Conservation (phyloP, 208 protist species). For the Leishmania tarentolae region DNA sequence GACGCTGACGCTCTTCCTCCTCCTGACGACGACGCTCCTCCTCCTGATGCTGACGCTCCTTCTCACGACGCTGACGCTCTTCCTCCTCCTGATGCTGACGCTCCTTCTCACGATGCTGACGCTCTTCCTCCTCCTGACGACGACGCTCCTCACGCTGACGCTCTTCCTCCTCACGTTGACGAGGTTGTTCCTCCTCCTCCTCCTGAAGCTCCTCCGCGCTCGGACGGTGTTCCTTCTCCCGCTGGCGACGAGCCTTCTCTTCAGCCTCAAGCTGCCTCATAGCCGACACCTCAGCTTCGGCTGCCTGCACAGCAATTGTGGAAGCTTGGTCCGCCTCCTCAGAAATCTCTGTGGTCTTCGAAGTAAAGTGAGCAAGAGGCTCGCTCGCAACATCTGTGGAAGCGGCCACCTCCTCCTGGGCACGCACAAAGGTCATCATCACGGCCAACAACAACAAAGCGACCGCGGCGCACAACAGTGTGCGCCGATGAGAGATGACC, state of each 20-base stretch:
- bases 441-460: constrained; percentile 17
- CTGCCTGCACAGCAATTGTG: background rate
- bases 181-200: too few species aligned
- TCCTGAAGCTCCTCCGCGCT: constrained; percentile 13
- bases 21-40: background rate
- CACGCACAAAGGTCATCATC: constrained; percentile 13
- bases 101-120: constrained; percentile 16
- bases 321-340: background rate
- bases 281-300: background rate
- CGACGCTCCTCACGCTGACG: background rate
- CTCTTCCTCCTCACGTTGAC: constrained; percentile 5
- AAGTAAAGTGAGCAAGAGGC: background rate
- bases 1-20: constrained; percentile 9
- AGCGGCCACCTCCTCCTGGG: constrained; percentile 11
- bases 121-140: constrained; percentile 9
- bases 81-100: background rate
- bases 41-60: constrained; percentile 10
- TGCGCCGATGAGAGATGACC: constrained; percentile 12
- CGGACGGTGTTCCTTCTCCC: constrained; percentile 16
- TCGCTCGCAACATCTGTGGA: background rate
- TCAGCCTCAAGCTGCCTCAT: background rate
- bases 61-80: constrained; percentile 2
- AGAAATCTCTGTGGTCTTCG: background rate
- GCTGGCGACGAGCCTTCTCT: background rate
- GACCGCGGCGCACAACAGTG: constrained; percentile 22